Evolutionary conservation across 2,329 filamentous ascomycete genomes (phyloP), one percentile per base, ranked within the genome.

Genomic region (Zarea fungicola): DNA sequence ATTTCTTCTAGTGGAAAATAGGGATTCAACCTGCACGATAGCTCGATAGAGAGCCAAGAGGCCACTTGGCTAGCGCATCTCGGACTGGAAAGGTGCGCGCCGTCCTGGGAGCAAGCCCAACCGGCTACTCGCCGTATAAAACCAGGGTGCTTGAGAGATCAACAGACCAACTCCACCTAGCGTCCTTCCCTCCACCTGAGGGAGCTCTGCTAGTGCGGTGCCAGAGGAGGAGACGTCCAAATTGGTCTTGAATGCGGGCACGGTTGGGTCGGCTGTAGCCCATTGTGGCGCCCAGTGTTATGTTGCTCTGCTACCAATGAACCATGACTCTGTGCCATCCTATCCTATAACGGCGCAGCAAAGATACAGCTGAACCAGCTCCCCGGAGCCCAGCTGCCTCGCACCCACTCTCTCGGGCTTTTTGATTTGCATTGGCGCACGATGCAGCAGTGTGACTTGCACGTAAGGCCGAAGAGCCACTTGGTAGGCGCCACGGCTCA

Each of bases 401-500:
- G n/a, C n/a, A n/a, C n/a, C n/a, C n/a, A n/a, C n/a, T n/a, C n/a
- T n/a, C n/a, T 28, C 26, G 13, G 22, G 19, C n/a, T 18, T 28
- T 40, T 21, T 32, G 35, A 34, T 41, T 31, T 29, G 25, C 18
- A 48, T 40, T 22, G 21, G 19, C 19, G 45, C 28, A 28, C 26
- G 36, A 34, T 48, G 28, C 45, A 47, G 44, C 28, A 26, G 25
- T 34, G 35, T 28, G 18, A 22, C 10, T 36, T 47, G 35, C n/a
- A n/a, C n/a, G n/a, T 40, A 26, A 6, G 44, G 32, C 34, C 14
- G 22, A 23, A 34, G 35, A 16, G 45, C 45, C 45, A 48, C 45
- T 48, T 47, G 14, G 26, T 40, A 41, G 36, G 36, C 45, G 45
- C 45, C 45, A 49, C 47, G 47, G 47, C 47, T 49, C 47, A 49